A percentile compares a stretch with the other conserved stretches of the same genome.
These are phyloP conservation scores for Camellia lanceoleosa DNA, from an alignment of 148 eudicot species.

Conservation along the genomic window DNA sequence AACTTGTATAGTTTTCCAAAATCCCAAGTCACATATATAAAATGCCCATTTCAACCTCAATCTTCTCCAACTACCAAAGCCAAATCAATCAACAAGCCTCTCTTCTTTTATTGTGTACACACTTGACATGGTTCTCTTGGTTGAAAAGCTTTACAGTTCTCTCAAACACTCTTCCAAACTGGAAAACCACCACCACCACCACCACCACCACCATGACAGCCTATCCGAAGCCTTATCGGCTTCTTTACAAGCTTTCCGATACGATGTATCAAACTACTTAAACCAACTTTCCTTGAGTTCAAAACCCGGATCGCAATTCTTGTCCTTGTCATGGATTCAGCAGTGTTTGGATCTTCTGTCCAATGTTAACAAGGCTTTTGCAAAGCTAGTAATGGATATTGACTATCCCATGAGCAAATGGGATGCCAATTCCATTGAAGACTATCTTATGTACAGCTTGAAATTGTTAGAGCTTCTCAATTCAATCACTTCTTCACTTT, in stretches of 20 bases:
- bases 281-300: conserved; percentile 24
- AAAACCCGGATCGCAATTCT: conserved; percentile 23
- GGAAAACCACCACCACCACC: conserved; percentile 30
- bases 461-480: conserved; percentile 50
- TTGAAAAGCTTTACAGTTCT: conserved; percentile 30
- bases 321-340: conserved; percentile 35
- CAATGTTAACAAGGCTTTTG: conserved; percentile 47
- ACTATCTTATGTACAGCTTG: conserved; percentile 47
- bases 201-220: not conserved
- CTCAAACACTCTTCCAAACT: conserved; percentile 27
- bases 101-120: not conserved
- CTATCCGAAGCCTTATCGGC: conserved; percentile 22
- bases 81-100: not conserved
- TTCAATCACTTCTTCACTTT: conserved; percentile 37
- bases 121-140: conserved; percentile 37
- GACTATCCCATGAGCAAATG: conserved; percentile 58
- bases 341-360: conserved; percentile 38
- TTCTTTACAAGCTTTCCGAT: conserved; percentile 37
- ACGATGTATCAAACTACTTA: conserved; percentile 27
- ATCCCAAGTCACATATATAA: not conserved
- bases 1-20: not conserved
- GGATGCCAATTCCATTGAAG: conserved; percentile 39
- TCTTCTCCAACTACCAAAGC: not conserved
- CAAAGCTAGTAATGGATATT: conserved; percentile 45
- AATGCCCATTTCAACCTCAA: not conserved